Percentiles rank a stretch among this genome's conserved stretches.
Conservation (phyloP, 306 rosid species). For the Canavalia gladiata region DNA sequence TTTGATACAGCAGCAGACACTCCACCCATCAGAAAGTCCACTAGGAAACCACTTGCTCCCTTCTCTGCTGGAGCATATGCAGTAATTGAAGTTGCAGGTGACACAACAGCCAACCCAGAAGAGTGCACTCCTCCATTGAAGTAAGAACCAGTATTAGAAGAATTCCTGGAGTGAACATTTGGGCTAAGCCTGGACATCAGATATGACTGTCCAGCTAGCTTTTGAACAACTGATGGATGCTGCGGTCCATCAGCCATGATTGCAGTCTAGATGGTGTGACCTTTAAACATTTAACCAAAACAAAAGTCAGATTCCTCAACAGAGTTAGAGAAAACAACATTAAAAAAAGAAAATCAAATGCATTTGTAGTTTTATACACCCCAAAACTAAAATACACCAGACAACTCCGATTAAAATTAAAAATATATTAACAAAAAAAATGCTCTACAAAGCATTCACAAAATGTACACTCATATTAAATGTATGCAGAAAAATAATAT, state of each 20-base stretch:
- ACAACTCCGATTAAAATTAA: neutral
- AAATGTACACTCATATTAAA: neutral
- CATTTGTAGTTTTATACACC: neutral
- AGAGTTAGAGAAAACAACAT: neutral
- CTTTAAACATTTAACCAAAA: conserved; percentile 49
- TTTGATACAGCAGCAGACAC: conserved; percentile 94
- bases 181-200: conserved; percentile 75
- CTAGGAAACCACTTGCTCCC: conserved; percentile 62
- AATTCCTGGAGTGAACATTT: conserved; percentile 47
- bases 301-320: conserved; percentile 8
- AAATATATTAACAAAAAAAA: neutral
- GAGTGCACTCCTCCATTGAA: conserved; percentile 60
- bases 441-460: neutral
- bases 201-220: conserved; percentile 72
- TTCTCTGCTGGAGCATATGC: conserved; percentile 79
- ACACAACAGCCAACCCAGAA: conserved; percentile 57
- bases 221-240: conserved; percentile 77
- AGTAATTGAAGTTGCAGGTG: conserved; percentile 50
- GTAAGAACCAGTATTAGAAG: conserved; percentile 44
- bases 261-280: conserved; percentile 56
- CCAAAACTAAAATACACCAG: neutral
- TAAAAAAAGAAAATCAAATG: neutral
- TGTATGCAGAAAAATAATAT: neutral
- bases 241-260: conserved; percentile 75
- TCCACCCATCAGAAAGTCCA: conserved; percentile 94